Conservation (phyloP, 305 asterid species). For the Rubia peregrina region DNA sequence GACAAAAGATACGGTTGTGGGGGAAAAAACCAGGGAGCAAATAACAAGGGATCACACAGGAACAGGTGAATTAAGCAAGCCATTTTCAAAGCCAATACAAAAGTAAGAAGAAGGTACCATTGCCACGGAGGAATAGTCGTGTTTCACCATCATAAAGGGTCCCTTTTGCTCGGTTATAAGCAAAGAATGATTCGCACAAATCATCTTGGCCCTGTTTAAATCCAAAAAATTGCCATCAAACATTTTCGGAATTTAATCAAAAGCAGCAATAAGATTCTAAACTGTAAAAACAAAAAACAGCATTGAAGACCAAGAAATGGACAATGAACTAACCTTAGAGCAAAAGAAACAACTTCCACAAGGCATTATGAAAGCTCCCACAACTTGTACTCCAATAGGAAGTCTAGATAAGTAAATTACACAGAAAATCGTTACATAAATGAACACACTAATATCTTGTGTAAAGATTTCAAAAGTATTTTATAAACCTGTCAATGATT, state of each 20-base stretch:
- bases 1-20: not conserved
- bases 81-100: not conserved
- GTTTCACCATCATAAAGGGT: constrained; percentile 98
- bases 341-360: constrained; percentile 93
- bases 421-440: constrained; percentile 8
- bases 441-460: not conserved
- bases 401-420: constrained; percentile 35
- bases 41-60: not conserved
- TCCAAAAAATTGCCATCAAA: constrained; percentile 19
- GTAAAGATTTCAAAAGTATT: not conserved
- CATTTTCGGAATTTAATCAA: constrained; percentile 7
- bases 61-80: not conserved
- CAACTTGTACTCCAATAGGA: constrained; percentile 76
- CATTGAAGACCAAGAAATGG: not conserved
- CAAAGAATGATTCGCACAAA: constrained; percentile 83
- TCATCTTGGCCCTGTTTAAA: constrained; percentile 90
- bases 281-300: not conserved
- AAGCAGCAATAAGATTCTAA: not conserved
- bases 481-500: constrained; percentile 51
- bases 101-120: constrained; percentile 38
- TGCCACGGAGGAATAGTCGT: constrained; percentile 72
- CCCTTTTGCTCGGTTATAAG: constrained; percentile 93
- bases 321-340: constrained; percentile 51
- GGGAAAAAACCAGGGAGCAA: not conserved
- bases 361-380: constrained; percentile 99